These are phyloP conservation scores for Sherardia arvensis DNA, from an alignment of 257 asterid species.

Conservation along the genomic window DNA sequence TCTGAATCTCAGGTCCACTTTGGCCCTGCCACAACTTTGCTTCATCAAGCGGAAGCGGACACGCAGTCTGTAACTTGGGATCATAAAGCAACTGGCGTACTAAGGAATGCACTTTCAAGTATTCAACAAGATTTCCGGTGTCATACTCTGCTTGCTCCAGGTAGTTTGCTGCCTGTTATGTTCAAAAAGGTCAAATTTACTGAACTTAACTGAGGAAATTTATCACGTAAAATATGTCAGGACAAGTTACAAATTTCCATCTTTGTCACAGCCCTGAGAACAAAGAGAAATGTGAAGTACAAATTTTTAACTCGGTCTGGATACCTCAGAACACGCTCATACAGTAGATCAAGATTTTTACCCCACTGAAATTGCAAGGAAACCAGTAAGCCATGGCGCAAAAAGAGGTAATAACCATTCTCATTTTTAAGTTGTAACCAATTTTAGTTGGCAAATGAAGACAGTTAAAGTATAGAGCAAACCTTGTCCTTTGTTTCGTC, in stretches of 20 bases:
- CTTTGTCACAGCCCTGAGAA: conserved; percentile 89
- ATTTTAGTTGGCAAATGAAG: not conserved
- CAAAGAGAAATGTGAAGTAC: conserved; percentile 90
- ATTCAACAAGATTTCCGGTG: conserved; percentile 67
- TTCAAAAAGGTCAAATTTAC: conserved; percentile 6
- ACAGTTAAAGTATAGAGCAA: conserved; percentile 8
- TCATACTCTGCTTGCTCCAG: conserved; percentile 88
- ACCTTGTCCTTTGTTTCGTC: conserved; percentile 76
- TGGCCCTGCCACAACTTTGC: conserved; percentile 97
- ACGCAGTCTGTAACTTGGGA: conserved; percentile 72
- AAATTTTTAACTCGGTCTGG: conserved; percentile 87
- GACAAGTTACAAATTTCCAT: conserved; percentile 31
- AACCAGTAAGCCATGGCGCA: conserved; percentile 15
- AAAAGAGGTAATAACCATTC: not conserved
- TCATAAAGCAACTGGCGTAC: conserved; percentile 69
- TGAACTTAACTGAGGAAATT: not conserved
- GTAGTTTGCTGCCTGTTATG: conserved; percentile 64
- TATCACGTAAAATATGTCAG: not conserved
- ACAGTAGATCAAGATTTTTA: conserved; percentile 57
- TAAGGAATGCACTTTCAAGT: conserved; percentile 71
- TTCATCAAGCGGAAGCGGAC: conserved; percentile 90
- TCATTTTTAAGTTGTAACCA: not conserved
- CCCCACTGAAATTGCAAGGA: conserved; percentile 77
- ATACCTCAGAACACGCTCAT: conserved; percentile 77
- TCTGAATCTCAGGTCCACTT: conserved; percentile 90